Evolutionary conservation across 2,329 filamentous ascomycete species (phyloP), one percentile per base, ranked within the genome.

Genomic region (Aspergillus candidus): DNA sequence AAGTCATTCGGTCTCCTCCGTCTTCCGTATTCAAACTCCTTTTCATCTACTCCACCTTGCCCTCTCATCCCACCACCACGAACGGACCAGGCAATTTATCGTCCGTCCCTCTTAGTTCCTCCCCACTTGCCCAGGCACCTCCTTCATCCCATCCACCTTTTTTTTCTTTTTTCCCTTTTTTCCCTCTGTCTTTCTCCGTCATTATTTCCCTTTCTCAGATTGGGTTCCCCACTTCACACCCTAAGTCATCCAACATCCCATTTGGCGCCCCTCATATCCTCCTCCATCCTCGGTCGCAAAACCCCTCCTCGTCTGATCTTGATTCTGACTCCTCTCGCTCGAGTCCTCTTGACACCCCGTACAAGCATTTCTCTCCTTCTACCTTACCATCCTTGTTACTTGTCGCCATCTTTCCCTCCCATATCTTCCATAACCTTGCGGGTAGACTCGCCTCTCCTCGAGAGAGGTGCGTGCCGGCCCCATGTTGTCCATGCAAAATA

Each of bases 401-500:
- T 18, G 33, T 38, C 31, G 31, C 30, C 15, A 41, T 17, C 17
- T 34, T 36, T 32, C 34, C 39, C 38, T 38, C 34, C 34, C 31
- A 29, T 29, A 31, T 32, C 18, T 10, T 40, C 14, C 27, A 22
- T 31, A 36, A 15, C 15, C 37, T 30, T 17, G 33, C 7, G 10
- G 34, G 22, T 27, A 15, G 34, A 30, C 15, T 12, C 35, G 30
- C 6, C 38, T 29, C 36, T 15, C 38, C 22, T 27, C 7, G 22
- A 27, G 22, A 15, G 46, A 46, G 50, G 46, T 42, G 38, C 32
- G 38, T 40, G 34, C 29, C 36, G 50, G 50, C 55, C 52, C 56
- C 57, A 69, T 69, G 64, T 64, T 67, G 62, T 68, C 64, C 58
- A 67, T 66, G 58, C 65, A 64, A 44, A 61, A 64, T 50, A 56